Conservation (phyloP, 345 rosid species). For the Melaleuca quinquenervia region DNA sequence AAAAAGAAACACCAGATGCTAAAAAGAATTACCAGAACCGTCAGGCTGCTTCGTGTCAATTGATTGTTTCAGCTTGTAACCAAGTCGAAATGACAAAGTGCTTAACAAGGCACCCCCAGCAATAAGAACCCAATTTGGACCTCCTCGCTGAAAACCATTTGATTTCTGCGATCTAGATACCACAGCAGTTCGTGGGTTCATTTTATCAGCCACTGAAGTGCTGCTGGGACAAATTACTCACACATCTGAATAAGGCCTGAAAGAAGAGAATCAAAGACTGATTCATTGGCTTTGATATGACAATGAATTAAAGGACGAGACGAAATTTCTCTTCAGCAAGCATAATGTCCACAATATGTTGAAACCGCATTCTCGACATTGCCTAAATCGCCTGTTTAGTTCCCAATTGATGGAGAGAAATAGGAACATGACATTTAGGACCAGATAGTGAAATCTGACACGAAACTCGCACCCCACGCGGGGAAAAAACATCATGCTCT, state of each 20-base stretch:
- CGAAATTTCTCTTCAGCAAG: background rate
- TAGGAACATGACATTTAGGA: background rate
- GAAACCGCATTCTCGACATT: background rate
- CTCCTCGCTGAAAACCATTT: slow-evolving; percentile 31
- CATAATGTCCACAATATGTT: background rate
- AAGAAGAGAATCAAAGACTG: slow-evolving; percentile 6
- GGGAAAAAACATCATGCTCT: background rate
- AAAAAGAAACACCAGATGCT: background rate
- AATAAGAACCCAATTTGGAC: slow-evolving; percentile 87
- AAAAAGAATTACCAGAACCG: slow-evolving; percentile 17
- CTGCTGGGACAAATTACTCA: slow-evolving; percentile 6
- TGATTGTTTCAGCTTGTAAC: slow-evolving; percentile 75
- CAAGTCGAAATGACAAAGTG: slow-evolving; percentile 83
- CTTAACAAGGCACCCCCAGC: slow-evolving; percentile 95
- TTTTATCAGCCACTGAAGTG: slow-evolving; percentile 23
- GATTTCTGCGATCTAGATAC: slow-evolving; percentile 44
- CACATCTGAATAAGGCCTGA: slow-evolving; percentile 51
- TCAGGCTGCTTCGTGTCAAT: slow-evolving; percentile 45
- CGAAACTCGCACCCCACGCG: background rate
- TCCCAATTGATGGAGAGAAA: background rate
- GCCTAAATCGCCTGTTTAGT: background rate
- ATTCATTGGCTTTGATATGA: background rate
- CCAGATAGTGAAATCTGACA: background rate
- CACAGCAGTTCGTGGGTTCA: slow-evolving; percentile 46
- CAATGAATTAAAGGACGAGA: background rate